Conservation (phyloP, 2,329 filamentous ascomycete genomes). For the Bipolaris sorokiniana region DNA sequence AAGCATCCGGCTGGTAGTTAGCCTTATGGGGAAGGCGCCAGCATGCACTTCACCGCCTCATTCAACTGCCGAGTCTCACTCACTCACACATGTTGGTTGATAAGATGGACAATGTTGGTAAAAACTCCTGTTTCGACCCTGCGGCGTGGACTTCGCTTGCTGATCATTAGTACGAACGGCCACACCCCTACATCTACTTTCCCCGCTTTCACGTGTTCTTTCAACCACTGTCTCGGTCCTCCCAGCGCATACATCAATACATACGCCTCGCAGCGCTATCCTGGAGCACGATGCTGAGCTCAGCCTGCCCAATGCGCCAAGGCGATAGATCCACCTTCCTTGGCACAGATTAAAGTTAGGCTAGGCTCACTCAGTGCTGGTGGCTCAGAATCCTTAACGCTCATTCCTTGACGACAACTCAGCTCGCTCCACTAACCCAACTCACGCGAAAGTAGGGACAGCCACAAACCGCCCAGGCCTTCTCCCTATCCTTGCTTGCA, state of each 20-base stretch:
- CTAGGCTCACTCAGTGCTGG: slow-evolving; percentile 8
- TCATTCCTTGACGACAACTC: slow-evolving; percentile 14
- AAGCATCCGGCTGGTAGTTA: background rate
- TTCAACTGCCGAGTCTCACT: background rate
- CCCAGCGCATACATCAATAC: slow-evolving; percentile 1
- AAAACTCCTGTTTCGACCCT: slow-evolving; percentile 7
- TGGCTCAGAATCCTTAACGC: slow-evolving; percentile 3
- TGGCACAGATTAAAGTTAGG: background rate
- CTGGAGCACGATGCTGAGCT: slow-evolving; percentile 8
- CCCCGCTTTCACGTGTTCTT: slow-evolving; percentile 6
- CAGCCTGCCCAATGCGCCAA: slow-evolving; percentile 9
- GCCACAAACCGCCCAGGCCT: background rate
- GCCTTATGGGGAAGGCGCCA: background rate
- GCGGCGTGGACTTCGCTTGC: slow-evolving; percentile 1
- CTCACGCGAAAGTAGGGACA: background rate
- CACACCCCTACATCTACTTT: background rate
- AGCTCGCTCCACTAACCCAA: slow-evolving; percentile 9
- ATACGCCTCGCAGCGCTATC: slow-evolving; percentile 3
- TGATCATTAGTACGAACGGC: background rate
- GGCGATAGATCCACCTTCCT: background rate
- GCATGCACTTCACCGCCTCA: background rate
- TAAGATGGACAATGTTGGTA: slow-evolving; percentile 2
- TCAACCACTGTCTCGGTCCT: background rate
- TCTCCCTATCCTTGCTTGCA: background rate
- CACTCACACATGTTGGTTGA: background rate